Base-by-base conservation (phyloP, 2,329 filamentous ascomycete genomes). In the Pyrenochaeta sp. region DNA sequence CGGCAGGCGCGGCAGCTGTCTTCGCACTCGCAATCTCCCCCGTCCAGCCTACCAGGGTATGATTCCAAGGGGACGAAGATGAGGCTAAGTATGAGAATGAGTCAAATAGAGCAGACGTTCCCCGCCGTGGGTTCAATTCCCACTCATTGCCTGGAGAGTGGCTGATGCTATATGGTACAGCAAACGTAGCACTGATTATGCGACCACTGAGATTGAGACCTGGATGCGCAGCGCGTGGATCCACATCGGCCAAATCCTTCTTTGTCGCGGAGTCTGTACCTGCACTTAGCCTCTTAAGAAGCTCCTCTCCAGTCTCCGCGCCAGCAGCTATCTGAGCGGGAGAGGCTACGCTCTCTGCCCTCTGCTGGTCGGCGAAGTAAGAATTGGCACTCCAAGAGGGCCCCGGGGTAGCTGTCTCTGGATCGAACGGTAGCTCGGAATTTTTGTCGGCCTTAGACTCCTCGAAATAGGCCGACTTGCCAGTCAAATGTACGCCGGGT, bases 21-120 rank as follows among this genome's bases (percentile, higher is more conserved):
- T 63, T 61, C 19, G 75, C 72, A 25, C 74, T 73, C n/a, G 77
- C 65, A 39, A 84, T 81, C 59, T 98, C 94, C 57, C 94, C 94
- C 2, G 94, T 97, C 94, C 94, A 98, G 45, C 92, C 93, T 52
- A 98, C 91, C 5, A 97, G 86, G 0, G 90, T 95, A 80, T 97
- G 94, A 69, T 93, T 92, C 93, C 93, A 98, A 22, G 90, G 88
- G 2, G 90, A 89, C 43, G 90, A 85, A 54, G 90, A 84, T n/a
- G 93, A 96, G 3, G 93, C 91, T 44, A 98, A 87, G 78, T 96
- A 90, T 54, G 90, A 87, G 72, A 98, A 93, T 9, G 93, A 93
- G 77, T 97, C 93, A 79, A 96, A 96, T 34, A 98, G 85, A 15
- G 94, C 93, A 12, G 94, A 97, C 57, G 93, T 94, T 54, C 94